Base-by-base conservation (phyloP, 345 rosid species). In the Eucalyptus globulus region DNA sequence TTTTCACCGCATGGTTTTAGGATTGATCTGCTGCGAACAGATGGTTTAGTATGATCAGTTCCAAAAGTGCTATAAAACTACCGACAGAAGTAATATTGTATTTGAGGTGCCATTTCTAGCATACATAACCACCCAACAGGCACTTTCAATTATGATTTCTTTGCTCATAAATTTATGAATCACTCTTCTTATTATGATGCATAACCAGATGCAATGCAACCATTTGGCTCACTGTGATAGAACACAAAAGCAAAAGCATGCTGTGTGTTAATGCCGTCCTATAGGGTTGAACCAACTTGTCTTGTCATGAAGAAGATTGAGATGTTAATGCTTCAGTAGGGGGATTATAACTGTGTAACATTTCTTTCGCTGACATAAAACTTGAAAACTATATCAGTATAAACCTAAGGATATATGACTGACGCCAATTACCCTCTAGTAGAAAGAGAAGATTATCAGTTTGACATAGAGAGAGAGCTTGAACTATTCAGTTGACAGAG, bases 401-500 rank as follows among this genome's bases (percentile, higher is more conserved):
- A 76, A 76, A 76, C 29, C 85, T 76, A 76, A 76, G 85, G 14
- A 76, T 21, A 21, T 44, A 76, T 40, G 85, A 11, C 45, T 37
- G 85, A 40, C 3, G 14, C 15, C 44, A 44, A 76, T 40, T 40
- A 76, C 47, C 85, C 27, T 40, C 85, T 40, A 76, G 29, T 21
- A 40, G 29, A 40, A 76, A 37, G 8, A 76, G 14, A 76, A 37
- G 85, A 76, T 40, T 11, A 37, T 76, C 47, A 40, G 47, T 54
- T 37, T 87, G 69, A 29, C 58, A 40, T 16, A n/a, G 29, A 43
- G 86, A 56, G 31, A 49, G 16, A 40, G 85, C 60, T 76, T 76
- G 47, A 76, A 76, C 47, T 40, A 76, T 40, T 90, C 88, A 95
- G 93, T 91, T 94, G 53, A 95, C 95, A 76, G 88, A 93, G 89